Evolutionary conservation across 495 filamentous ascomycete species (phyloP).

Genomic region (Penicillium cosmopolitanum): DNA sequence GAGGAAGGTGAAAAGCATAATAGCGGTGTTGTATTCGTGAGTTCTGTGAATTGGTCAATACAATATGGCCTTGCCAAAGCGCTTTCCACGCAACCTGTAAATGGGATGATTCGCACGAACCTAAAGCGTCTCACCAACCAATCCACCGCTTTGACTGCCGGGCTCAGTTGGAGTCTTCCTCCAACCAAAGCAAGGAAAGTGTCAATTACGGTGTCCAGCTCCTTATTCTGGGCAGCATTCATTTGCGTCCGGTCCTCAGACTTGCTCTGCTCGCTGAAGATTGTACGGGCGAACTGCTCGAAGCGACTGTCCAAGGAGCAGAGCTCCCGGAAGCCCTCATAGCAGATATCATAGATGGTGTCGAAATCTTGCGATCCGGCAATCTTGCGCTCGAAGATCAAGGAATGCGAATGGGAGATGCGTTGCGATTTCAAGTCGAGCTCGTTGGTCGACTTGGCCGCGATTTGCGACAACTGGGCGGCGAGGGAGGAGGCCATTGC

Average conservation of each 20-base stretch:
- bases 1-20: conserved; percentile 82
- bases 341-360: conserved; percentile 81
- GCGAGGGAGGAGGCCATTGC: conserved; percentile 80
- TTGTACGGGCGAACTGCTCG: conserved; percentile 61
- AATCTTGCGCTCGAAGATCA: conserved; percentile 83
- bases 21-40: conserved; percentile 85
- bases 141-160: conserved; percentile 87
- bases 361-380: conserved; percentile 87
- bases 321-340: conserved; percentile 86
- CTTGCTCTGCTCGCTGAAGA: conserved; percentile 94
- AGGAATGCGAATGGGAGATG: conserved; percentile 82
- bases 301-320: conserved; percentile 84
- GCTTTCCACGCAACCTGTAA: neutral
- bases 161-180: conserved; percentile 75
- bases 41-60: conserved; percentile 54
- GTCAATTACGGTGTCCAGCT: conserved; percentile 76
- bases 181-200: conserved; percentile 79
- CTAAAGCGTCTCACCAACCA: conserved; percentile 92
- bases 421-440: conserved; percentile 91
- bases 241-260: conserved; percentile 82
- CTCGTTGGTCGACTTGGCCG: conserved; percentile 72
- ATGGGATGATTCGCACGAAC: conserved; percentile 48
- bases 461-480: conserved; percentile 79
- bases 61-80: neutral
- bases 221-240: conserved; percentile 76